Evolutionary conservation across 164 flowering plant species (phyloP).

Genomic region (Berberis thunbergii): DNA sequence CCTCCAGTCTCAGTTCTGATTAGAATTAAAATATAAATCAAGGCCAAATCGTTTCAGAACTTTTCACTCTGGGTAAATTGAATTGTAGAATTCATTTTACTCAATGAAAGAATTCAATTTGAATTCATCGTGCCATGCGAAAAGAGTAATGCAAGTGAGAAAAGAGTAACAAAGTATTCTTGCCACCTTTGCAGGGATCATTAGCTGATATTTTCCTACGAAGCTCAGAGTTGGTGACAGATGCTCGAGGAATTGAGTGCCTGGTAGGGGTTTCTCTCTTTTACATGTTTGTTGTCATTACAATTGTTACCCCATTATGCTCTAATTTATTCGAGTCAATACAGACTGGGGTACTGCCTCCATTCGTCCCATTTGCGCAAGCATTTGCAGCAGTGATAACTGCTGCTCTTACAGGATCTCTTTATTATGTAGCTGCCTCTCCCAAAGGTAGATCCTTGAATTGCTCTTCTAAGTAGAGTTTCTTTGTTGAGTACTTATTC

Average conservation of each 20-base stretch:
- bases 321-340: slow-evolving; percentile 7
- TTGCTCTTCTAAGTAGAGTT: neutral
- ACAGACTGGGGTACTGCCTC: slow-evolving; percentile 91
- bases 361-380: slow-evolving; percentile 94
- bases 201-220: slow-evolving; percentile 72
- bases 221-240: slow-evolving; percentile 55
- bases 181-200: slow-evolving; percentile 47
- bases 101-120: too few species aligned
- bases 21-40: too few species aligned
- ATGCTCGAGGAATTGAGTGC: slow-evolving; percentile 75
- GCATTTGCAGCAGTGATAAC: slow-evolving; percentile 92
- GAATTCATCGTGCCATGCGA: too few species aligned
- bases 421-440: slow-evolving; percentile 85
- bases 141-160: too few species aligned
- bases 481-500: neutral
- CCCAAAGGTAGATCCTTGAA: slow-evolving; percentile 57
- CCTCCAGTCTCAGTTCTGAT: too few species aligned
- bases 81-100: too few species aligned
- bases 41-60: too few species aligned
- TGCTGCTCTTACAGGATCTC: slow-evolving; percentile 90
- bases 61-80: too few species aligned
- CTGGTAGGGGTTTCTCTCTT: slow-evolving; percentile 31
- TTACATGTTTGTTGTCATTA: neutral
- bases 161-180: too few species aligned
- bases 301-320: neutral